A percentile compares a stretch with the other conserved stretches of the same genome.
These are phyloP conservation scores for Malassezia furfur DNA, from an alignment of 1,284 basidiomycete species.

Conservation along the genomic window DNA sequence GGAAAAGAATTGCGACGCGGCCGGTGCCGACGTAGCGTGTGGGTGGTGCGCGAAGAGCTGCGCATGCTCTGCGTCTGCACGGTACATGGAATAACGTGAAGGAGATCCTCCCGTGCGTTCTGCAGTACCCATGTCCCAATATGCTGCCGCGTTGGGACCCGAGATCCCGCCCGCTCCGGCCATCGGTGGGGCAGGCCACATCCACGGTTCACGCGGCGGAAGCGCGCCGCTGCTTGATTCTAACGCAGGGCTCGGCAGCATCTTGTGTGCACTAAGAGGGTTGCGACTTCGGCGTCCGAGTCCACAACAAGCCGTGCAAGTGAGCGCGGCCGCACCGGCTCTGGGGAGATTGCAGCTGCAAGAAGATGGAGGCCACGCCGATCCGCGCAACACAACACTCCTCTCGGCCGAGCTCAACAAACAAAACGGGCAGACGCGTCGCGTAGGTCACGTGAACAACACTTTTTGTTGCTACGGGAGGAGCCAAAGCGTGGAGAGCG, in stretches of 20 bases:
- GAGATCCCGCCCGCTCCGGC: not conserved
- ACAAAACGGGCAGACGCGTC: not conserved
- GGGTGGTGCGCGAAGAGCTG: not conserved
- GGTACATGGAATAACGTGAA: constrained; percentile 14
- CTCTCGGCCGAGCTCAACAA: not conserved
- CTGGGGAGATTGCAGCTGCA: constrained; percentile 1
- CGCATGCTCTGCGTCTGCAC: constrained; percentile 4
- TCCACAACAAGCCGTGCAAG: not conserved
- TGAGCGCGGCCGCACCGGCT: too few species aligned
- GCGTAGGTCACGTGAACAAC: constrained; percentile 14
- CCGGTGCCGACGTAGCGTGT: not conserved
- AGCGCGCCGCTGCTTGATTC: not conserved
- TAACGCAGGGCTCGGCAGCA: not conserved
- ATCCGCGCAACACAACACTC: constrained; percentile 1
- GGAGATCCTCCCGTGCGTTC: constrained; percentile 4
- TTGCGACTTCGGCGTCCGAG: not conserved
- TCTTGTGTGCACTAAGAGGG: not conserved
- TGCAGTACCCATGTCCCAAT: constrained; percentile 12
- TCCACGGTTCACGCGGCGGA: constrained; percentile 1
- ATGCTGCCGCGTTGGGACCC: not conserved
- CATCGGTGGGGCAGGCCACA: not conserved
- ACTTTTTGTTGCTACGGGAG: not conserved
- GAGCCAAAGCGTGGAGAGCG: not conserved
- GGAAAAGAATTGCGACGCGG: not conserved
- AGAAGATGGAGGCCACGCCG: not conserved